These are phyloP conservation scores for Fusarium foetens DNA, from an alignment of 2,329 filamentous ascomycete genomes.

Conservation along the genomic window DNA sequence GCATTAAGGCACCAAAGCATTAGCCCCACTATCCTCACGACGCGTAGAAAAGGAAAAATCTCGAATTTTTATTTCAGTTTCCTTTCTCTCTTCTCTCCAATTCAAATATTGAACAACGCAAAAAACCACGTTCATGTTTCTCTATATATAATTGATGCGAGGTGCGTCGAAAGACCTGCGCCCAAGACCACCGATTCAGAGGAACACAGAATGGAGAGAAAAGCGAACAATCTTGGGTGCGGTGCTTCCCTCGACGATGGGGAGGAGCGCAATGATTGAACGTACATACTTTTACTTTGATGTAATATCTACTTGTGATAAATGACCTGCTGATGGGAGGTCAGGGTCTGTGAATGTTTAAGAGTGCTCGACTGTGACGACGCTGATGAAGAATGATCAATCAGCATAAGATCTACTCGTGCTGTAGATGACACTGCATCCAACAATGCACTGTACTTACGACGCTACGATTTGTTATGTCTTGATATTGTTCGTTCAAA, in stretches of 20 bases:
- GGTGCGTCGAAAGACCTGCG: conserved; percentile 53
- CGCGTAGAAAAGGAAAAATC: conserved; percentile 33
- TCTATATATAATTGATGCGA: conserved; percentile 56
- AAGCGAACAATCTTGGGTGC: conserved; percentile 69
- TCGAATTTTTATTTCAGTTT: conserved; percentile 19
- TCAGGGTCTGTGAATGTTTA: not conserved
- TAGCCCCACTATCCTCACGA: conserved; percentile 34
- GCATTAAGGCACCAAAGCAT: conserved; percentile 22
- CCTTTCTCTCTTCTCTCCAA: conserved; percentile 42
- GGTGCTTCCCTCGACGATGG: conserved; percentile 63
- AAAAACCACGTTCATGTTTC: conserved; percentile 57
- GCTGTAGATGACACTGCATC: not conserved
- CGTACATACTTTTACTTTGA: conserved; percentile 55
- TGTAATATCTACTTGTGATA: conserved; percentile 18
- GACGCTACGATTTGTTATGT: too few species aligned
- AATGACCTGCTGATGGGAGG: not conserved
- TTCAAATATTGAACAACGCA: conserved; percentile 60
- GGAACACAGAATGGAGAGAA: conserved; percentile 64
- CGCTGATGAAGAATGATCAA: not conserved
- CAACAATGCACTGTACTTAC: not conserved
- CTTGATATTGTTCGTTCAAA: not conserved
- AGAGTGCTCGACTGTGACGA: not conserved
- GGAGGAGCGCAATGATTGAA: conserved; percentile 70
- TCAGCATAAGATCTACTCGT: not conserved
- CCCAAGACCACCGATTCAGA: conserved; percentile 61